These are phyloP conservation scores for Neofusicoccum cordaticola DNA, from an alignment of 2,329 filamentous ascomycete species.

Conservation along the genomic window DNA sequence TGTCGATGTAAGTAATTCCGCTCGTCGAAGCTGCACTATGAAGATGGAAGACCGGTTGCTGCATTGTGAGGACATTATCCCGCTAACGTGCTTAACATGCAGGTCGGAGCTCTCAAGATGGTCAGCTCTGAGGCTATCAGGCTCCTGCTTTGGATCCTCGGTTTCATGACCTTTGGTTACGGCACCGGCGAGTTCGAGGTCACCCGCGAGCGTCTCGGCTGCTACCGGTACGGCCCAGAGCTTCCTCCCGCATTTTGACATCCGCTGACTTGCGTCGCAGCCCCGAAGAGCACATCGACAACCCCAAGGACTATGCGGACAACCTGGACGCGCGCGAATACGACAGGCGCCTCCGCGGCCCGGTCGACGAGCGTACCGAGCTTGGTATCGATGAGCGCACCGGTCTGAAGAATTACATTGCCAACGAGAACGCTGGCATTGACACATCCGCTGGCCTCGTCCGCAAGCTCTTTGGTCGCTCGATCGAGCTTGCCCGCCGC, in stretches of 20 bases:
- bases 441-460: constrained; percentile 79
- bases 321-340: constrained; percentile 82
- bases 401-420: constrained; percentile 88
- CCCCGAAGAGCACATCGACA: constrained; percentile 80
- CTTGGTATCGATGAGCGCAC: constrained; percentile 67
- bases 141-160: constrained; percentile 81
- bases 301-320: constrained; percentile 80
- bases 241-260: neutral
- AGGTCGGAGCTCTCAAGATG: constrained; percentile 78
- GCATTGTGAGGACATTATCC: neutral
- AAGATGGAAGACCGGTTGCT: neutral
- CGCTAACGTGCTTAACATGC: neutral
- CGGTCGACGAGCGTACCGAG: constrained; percentile 75
- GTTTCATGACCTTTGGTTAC: constrained; percentile 85
- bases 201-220: constrained; percentile 72
- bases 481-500: constrained; percentile 74
- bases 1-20: constrained; percentile 60
- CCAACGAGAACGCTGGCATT: constrained; percentile 74
- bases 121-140: constrained; percentile 89
- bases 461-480: constrained; percentile 67
- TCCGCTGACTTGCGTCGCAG: neutral
- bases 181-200: constrained; percentile 84
- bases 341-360: constrained; percentile 75
- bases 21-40: neutral
- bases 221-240: constrained; percentile 56